Base-by-base conservation (phyloP, 805 yeast genomes). In the Ogataea nonfermentans region DNA sequence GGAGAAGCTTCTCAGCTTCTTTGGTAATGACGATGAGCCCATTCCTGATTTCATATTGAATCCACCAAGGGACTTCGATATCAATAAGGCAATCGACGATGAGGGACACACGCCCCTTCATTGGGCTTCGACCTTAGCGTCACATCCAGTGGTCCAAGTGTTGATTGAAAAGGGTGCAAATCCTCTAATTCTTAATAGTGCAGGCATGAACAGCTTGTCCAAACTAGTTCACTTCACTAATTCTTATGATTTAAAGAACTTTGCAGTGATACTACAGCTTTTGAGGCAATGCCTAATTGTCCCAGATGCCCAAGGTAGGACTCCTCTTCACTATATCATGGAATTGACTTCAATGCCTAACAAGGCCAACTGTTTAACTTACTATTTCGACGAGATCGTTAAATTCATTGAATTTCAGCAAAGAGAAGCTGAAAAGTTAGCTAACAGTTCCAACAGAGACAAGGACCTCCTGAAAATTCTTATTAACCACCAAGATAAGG, bases 81-180 rank as follows among this genome's bases (percentile, higher is more conserved):
- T 83, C 37, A 78, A 82, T 55, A 81, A 74, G 43, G 71, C 81
- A 2, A 79, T 85, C 14, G 95, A 85, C 53, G 79, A 78, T 44
- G 93, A 85, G 49, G 91, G 91, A 0, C 89, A 85, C 54, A 80
- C 90, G 0, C 77, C 89, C 1, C 67, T 85, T 38, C 95, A 85
- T 58, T 85, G 95, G 95, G 93, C 95, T 0, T 73, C 87, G 22
- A 81, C 93, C 0, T 74, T 85, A 79, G 91, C 86, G 1, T 76
- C 80, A 43, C 55, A 73, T n/a, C 69, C 73, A 6, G 67, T 84
- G 44, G 71, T 82, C 12, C 79, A 78, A 47, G 65, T 78, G 20
- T 56, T 84, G 20, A 50, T 83, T 14, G 60, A 66, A 5, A 71
- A 79, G 43, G 78, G 82, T 17, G 85, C 87, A 2, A 79, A 80